Conservation (phyloP, 2,329 filamentous ascomycete genomes). For the Cryphonectria parasitica region DNA sequence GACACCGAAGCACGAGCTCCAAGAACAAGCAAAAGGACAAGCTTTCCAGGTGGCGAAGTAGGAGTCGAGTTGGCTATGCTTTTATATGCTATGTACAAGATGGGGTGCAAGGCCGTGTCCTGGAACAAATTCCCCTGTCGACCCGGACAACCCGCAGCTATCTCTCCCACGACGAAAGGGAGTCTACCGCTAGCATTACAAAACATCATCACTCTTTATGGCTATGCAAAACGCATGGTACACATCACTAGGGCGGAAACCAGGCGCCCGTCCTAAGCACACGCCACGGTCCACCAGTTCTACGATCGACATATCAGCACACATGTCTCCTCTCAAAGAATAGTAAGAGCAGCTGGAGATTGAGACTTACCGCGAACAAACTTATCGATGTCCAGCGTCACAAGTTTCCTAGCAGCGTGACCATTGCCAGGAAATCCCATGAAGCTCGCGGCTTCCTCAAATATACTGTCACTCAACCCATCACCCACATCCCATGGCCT, state of each 20-base stretch:
- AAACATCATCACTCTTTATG: conserved; percentile 8
- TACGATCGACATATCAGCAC: conserved; percentile 25
- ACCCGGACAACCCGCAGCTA: neutral
- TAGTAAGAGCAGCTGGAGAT: neutral
- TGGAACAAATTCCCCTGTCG: neutral
- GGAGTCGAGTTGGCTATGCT: neutral
- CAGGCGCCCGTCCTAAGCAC: conserved; percentile 40
- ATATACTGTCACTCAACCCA: neutral
- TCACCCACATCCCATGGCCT: neutral
- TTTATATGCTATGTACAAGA: neutral
- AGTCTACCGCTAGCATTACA: conserved; percentile 4
- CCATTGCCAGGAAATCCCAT: neutral
- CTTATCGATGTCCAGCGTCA: conserved; percentile 36
- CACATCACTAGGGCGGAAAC: conserved; percentile 37
- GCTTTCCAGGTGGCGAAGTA: neutral
- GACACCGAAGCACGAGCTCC: too few species aligned
- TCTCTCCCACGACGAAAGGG: neutral
- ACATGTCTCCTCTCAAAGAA: neutral
- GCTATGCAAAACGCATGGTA: conserved; percentile 37
- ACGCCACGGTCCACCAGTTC: conserved; percentile 36
- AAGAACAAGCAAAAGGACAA: conserved; percentile 1
- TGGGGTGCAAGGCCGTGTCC: neutral
- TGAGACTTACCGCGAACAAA: conserved; percentile 35
- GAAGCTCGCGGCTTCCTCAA: neutral
- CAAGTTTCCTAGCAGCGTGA: conserved; percentile 22